Base-by-base conservation (phyloP, 768 basidiomycete species). In the Serpula lacrymans region DNA sequence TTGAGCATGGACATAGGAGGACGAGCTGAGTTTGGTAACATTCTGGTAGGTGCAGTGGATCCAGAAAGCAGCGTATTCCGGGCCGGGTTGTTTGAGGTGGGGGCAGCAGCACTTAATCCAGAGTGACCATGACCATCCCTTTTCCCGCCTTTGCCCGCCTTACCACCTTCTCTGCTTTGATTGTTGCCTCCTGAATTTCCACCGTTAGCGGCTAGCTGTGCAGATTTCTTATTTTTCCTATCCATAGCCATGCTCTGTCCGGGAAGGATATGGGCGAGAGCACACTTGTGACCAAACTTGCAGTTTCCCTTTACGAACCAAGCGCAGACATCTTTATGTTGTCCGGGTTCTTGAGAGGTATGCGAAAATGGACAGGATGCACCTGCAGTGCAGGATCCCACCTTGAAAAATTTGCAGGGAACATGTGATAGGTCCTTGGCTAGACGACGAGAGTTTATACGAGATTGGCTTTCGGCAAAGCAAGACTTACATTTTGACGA, bases 281-380 rank as follows among this genome's bases (percentile, higher is more conserved):
- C 95, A 53, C 95, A 94, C 60, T 97, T 74, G 53, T 71, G 80
- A 5, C 74, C 84, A 48, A 85, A 85, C 58, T 82, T 83, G 70
- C 83, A 85, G 63, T 88, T 94, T 1, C 95, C 94, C 65, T 97
- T 98, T 47, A 95, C 77, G 54, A 86, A 92, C 89, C 89, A 92
- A 5, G 86, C 79, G 54, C 88, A 90, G 28, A 81, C 77, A 48
- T 88, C 88, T 59, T 90, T 89, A 46, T 80, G 78, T 32, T 77
- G 77, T 3, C 89, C 85, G 21, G 89, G 82, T 50, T 91, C 88
- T 43, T 75, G 65, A 5, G 71, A 53, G 43, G 62, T 58, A 62
- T 98, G 95, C 21, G 92, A 93, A 75, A 98, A 98, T n/a, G 90
- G 91, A 62, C 95, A 98, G 2, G 88, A 85, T 3, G 88, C 70